Evolutionary conservation across 192 early-diverging fungal species (phyloP), one percentile per base, ranked within the genome.

Genomic region (Physocladia obscura): DNA sequence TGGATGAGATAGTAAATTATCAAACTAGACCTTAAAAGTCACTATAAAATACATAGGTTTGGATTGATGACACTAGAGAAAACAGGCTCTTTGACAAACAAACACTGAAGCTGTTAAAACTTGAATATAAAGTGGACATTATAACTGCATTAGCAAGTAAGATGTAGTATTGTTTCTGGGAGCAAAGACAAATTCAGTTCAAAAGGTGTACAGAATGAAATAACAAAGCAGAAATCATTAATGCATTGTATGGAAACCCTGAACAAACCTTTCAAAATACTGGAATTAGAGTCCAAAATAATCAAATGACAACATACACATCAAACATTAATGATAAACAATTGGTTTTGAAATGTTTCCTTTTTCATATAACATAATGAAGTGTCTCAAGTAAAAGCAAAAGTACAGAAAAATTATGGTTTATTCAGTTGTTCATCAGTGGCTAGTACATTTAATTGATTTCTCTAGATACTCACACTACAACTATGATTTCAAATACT

Each of bases 161-260:
- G 17, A 48, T 39, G 34, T 48, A 61, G 13, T n/a, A 61, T 24
- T 61, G 58, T 61, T 61, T 24, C n/a, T 61, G 58, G 58, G 19
- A 44, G 39, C 0, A 61, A 61, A 1, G n/a, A 61, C 58, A 61
- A 61, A 32, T 61, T 61, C 30, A 39, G 58, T 61, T 40, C 35
- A 40, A 61, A 61, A 1, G 58, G 58, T 1, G 39, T 61, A 0
- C 58, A 61, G 0, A 61, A 61, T 0, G 24, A 54, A 54, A 44
- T 44, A n/a, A n/a, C n/a, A 8, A 54, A 19, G 26, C 6, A 54
- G 52, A 32, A 61, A 15, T 26, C 37, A 19, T 61, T 48, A n/a
- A n/a, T n/a, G n/a, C n/a, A n/a, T n/a, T 61, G 35, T 19, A 34
- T 48, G 19, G 0, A 32, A 17, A 39, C 58, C 37, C 39, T 19